A percentile compares a stretch with the other conserved stretches of the same genome.
phyloP scores from a whole-genome alignment of 352 stramenopile species.

The Poterioochromonas sp. region DNA sequence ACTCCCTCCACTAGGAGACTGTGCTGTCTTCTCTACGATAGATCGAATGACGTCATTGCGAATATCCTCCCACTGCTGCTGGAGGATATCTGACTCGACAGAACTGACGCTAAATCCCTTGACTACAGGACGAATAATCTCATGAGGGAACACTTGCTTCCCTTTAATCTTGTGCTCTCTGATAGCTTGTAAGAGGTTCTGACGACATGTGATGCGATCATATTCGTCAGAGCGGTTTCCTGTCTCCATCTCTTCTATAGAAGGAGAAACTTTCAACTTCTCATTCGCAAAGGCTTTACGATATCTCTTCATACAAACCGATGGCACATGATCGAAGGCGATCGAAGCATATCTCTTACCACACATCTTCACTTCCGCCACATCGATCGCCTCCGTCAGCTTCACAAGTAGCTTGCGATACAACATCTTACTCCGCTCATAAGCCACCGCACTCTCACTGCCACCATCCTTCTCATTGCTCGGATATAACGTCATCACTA shows the following conservation, averaged over 20 bases:
- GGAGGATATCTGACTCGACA: constrained; percentile 36
- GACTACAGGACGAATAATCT: constrained; percentile 44
- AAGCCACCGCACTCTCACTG: not conserved
- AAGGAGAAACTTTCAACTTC: constrained; percentile 8
- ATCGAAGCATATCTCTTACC: constrained; percentile 42
- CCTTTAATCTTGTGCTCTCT: constrained; percentile 45
- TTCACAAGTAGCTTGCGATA: constrained; percentile 45
- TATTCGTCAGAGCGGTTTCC: constrained; percentile 40
- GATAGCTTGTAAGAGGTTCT: constrained; percentile 36
- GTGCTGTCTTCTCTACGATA: not conserved
- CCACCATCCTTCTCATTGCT: no score
- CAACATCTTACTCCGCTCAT: not conserved
- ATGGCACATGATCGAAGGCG: constrained; percentile 41
- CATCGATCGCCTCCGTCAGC: constrained; percentile 40
- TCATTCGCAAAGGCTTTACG: constrained; percentile 48
- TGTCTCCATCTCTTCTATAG: not conserved
- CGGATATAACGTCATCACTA: not conserved
- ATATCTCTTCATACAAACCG: constrained; percentile 39
- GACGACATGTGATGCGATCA: constrained; percentile 39
- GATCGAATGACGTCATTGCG: not conserved
- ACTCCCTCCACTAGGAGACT: constrained; percentile 32
- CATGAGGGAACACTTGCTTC: constrained; percentile 44
- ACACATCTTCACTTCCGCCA: constrained; percentile 47
- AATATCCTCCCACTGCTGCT: not conserved
- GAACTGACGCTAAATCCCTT: constrained; percentile 46